Evolutionary conservation across 768 basidiomycete genomes (phyloP).

Genomic region (Kwoniella bestiolae): DNA sequence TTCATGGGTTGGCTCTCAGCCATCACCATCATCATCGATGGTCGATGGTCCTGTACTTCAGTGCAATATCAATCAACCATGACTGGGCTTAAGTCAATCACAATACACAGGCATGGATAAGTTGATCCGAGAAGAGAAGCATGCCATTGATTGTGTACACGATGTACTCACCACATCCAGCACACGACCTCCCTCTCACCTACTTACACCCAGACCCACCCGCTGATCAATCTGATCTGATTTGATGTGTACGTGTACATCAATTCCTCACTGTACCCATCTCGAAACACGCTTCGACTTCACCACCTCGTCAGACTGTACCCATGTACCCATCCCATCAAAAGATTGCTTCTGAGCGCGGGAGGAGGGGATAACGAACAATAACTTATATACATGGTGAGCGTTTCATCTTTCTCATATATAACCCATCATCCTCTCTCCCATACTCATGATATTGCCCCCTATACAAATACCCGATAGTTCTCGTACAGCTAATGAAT

Average conservation of each 20-base stretch:
- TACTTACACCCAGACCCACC: no score
- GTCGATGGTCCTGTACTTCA: no score
- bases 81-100: no score
- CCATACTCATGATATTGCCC: background rate
- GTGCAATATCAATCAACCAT: no score
- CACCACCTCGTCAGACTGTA: slow-evolving; percentile 26
- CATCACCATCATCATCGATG: no score
- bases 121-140: no score
- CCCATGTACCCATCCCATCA: slow-evolving; percentile 7
- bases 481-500: background rate
- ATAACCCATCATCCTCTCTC: no score
- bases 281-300: slow-evolving; percentile 22
- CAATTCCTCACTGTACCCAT: slow-evolving; percentile 1
- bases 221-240: background rate
- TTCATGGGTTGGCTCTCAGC: no score
- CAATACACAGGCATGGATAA: no score
- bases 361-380: background rate
- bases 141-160: no score
- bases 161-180: no score
- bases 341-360: background rate
- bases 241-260: background rate
- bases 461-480: background rate
- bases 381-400: background rate
- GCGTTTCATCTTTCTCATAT: background rate
- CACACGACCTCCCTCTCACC: no score